Conservation (phyloP, 2,329 filamentous ascomycete species). For the Colletotrichum noveboracense region DNA sequence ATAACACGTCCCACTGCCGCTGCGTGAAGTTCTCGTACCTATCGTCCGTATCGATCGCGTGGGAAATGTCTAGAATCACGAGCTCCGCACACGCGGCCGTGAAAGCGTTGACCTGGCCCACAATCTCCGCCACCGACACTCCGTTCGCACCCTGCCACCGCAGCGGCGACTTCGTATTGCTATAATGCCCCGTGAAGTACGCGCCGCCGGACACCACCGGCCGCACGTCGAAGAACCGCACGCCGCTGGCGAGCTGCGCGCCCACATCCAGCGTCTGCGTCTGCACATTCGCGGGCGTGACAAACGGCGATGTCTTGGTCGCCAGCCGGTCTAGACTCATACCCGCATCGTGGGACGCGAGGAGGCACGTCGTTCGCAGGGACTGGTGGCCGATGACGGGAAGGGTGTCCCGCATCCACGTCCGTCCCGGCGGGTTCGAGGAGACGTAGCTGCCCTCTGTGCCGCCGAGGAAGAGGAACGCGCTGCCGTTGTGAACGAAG, state of each 20-base stretch:
- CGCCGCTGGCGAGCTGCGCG: neutral
- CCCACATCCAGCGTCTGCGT: neutral
- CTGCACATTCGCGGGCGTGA: neutral
- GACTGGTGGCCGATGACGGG: neutral
- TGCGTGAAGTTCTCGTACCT: neutral
- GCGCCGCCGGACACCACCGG: neutral
- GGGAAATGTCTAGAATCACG: neutral
- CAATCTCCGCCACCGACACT: neutral
- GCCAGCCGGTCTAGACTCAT: neutral
- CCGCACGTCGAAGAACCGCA: neutral
- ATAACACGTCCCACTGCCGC: neutral
- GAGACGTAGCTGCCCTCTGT: neutral
- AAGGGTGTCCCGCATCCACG: neutral
- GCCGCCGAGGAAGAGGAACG: neutral
- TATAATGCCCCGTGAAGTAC: neutral
- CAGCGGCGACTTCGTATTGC: neutral
- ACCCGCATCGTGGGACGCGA: neutral
- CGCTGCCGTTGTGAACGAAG: neutral
- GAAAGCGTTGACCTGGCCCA: neutral
- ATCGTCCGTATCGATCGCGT: neutral
- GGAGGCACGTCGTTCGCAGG: neutral
- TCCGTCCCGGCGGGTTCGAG: neutral
- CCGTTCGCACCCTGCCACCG: neutral
- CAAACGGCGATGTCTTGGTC: neutral
- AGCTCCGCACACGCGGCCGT: neutral